A percentile compares a stretch with the other conserved stretches of the same genome.
Conservation (phyloP, 495 filamentous ascomycete species). For the Friedmanniomyces simplex region DNA sequence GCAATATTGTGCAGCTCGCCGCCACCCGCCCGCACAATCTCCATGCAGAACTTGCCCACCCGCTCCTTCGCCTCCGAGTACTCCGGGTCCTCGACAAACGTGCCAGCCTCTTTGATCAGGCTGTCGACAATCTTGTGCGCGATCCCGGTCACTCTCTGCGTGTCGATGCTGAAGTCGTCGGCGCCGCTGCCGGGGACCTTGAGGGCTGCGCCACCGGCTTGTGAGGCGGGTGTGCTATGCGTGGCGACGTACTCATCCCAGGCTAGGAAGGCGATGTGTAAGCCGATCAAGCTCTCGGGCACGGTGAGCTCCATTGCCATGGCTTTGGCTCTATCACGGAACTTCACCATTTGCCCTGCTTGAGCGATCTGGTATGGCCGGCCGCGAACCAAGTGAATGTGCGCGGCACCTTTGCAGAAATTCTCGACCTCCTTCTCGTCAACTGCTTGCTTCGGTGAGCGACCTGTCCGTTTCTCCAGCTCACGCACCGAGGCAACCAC, state of each 20-base stretch:
- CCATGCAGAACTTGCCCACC: conserved; percentile 27
- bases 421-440: conserved; percentile 71
- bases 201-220: conserved; percentile 16
- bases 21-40: conserved; percentile 57
- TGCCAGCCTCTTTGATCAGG: conserved; percentile 39
- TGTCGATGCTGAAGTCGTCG: conserved; percentile 24
- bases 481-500: conserved; percentile 59
- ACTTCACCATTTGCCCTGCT: conserved; percentile 24
- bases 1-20: conserved; percentile 91
- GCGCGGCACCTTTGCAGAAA: conserved; percentile 92
- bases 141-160: conserved; percentile 25
- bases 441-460: conserved; percentile 34
- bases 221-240: conserved; percentile 16
- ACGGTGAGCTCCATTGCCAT: conserved; percentile 29
- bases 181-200: conserved; percentile 18
- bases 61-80: conserved; percentile 37
- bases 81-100: conserved; percentile 34
- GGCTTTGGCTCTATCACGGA: conserved; percentile 19
- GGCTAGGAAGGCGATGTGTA: conserved; percentile 66
- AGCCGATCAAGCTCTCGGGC: conserved; percentile 56
- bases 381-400: conserved; percentile 76
- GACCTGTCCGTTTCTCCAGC: conserved; percentile 42
- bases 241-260: conserved; percentile 43
- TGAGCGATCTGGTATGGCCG: conserved; percentile 39
- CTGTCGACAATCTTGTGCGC: conserved; percentile 38